These are phyloP conservation scores for Saccharomycopsis fodiens DNA, from an alignment of 805 yeast genomes.

Conservation along the genomic window DNA sequence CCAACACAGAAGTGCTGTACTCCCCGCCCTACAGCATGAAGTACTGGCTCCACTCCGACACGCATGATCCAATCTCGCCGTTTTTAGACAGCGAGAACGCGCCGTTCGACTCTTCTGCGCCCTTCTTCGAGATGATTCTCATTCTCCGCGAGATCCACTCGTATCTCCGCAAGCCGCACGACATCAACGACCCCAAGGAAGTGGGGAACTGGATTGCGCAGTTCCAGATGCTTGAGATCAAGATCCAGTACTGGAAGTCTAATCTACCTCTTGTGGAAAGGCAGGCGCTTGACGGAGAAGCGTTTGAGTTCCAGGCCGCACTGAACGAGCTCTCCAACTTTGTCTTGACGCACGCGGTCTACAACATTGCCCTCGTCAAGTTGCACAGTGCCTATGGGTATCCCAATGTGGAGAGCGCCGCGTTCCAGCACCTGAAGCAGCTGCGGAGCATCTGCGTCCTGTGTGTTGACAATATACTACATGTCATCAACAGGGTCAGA, in stretches of 20 bases:
- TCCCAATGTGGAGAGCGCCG: not conserved
- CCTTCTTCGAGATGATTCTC: not conserved
- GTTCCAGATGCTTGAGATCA: not conserved
- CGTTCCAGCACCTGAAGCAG: not conserved
- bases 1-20: not conserved
- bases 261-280: not conserved
- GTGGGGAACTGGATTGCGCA: not conserved
- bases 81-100: not conserved
- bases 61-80: not conserved
- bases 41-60: not conserved
- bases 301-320: not conserved
- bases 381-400: slow-evolving; percentile 1
- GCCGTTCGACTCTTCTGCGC: not conserved
- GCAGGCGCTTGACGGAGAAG: not conserved
- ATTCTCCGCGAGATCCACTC: not conserved
- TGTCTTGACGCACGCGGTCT: not conserved
- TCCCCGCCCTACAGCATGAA: not conserved
- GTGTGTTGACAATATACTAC: not conserved
- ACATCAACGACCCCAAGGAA: not conserved
- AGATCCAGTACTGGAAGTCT: not conserved
- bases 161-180: not conserved
- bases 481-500: not conserved
- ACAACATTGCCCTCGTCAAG: not conserved
- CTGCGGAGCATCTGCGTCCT: not conserved
- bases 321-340: not conserved